phyloP scores from a whole-genome alignment of 2,329 filamentous ascomycete genomes.

The Emmonsiellopsis sp. region DNA sequence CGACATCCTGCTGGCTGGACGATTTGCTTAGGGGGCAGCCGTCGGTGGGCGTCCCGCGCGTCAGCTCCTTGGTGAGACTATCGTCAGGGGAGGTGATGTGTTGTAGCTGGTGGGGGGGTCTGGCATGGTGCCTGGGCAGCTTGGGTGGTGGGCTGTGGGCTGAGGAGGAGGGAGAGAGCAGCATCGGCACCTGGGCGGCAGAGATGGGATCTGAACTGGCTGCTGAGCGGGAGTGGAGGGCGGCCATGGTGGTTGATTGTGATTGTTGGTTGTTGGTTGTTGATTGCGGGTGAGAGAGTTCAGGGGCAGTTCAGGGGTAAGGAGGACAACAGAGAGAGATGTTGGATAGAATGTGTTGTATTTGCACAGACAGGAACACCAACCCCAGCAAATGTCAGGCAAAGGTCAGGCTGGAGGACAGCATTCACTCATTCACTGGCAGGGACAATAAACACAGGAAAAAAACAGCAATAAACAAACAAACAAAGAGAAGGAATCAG shows the following conservation, averaged over 20 bases:
- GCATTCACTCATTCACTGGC: no score
- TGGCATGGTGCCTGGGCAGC: background rate
- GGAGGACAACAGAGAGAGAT: no score
- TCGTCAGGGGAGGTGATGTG: background rate
- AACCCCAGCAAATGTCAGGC: no score
- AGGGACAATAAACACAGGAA: no score
- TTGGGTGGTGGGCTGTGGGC: background rate
- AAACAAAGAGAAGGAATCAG: no score
- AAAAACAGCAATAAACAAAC: no score
- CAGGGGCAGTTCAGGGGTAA: no score
- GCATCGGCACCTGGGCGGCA: background rate
- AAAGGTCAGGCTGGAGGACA: no score
- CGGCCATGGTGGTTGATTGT: background rate
- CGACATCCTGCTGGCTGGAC: slow-evolving; percentile 15
- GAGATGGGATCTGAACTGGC: background rate
- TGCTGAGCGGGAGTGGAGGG: background rate
- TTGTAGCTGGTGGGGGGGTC: background rate
- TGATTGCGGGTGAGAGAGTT: background rate
- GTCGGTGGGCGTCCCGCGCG: slow-evolving; percentile 10
- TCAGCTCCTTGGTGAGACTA: slow-evolving; percentile 8
- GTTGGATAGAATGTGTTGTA: no score
- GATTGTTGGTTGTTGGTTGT: background rate
- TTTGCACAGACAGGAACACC: no score
- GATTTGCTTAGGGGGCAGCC: slow-evolving; percentile 4
- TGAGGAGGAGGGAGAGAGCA: background rate